Evolutionary conservation across 208 protist genomes (phyloP).

Genomic region (Polymyxa betae): DNA sequence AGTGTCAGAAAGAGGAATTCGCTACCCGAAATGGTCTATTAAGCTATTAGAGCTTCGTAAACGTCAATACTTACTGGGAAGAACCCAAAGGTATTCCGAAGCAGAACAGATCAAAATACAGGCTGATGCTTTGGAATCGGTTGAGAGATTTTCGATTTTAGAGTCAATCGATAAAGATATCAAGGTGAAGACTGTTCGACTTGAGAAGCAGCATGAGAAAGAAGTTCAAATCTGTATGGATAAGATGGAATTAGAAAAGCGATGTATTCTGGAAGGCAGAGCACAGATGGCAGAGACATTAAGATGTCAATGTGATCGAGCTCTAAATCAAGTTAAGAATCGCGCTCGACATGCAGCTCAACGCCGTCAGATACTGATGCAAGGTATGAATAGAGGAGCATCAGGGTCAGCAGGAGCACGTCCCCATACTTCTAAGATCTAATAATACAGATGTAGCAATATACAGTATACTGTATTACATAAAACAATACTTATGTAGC

Average conservation of each 20-base stretch:
- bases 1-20: neutral
- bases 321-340: neutral
- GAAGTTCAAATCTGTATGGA: neutral
- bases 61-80: neutral
- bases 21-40: constrained; percentile 6
- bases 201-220: neutral
- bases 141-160: neutral
- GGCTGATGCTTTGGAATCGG: neutral
- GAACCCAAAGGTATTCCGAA: constrained; percentile 15
- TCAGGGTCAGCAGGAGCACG: no score
- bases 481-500: no score
- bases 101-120: constrained; percentile 17
- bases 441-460: no score
- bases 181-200: neutral
- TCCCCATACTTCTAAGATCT: no score
- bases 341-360: constrained; percentile 6
- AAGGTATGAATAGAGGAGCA: neutral
- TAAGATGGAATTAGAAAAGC: constrained; percentile 13
- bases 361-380: neutral
- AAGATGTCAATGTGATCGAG: neutral
- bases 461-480: no score
- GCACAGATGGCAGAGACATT: neutral
- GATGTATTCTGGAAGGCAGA: neutral
- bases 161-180: constrained; percentile 27
- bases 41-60: neutral